Conservation (phyloP, 2,329 filamentous ascomycete species). For the Endocalyx cinctus region DNA sequence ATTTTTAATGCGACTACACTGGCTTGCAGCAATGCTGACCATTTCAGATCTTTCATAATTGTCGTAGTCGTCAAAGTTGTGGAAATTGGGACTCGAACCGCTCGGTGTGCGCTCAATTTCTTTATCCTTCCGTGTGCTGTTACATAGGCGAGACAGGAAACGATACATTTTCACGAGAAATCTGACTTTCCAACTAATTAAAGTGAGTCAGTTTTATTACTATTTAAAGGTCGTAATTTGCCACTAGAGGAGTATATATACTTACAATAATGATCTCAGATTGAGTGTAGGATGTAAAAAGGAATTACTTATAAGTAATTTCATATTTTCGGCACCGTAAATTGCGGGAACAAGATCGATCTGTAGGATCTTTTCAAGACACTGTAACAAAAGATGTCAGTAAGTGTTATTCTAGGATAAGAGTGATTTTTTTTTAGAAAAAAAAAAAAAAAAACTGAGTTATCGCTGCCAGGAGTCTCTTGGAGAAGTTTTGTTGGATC, state of each 20-base stretch:
- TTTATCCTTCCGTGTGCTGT: too few species aligned
- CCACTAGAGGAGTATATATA: background rate
- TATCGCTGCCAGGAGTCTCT: too few species aligned
- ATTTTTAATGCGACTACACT: conserved; percentile 4
- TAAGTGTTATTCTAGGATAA: too few species aligned
- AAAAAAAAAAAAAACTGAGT: too few species aligned
- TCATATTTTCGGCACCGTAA: background rate
- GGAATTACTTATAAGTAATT: conserved; percentile 5
- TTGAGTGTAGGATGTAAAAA: conserved; percentile 6
- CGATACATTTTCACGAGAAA: conserved; percentile 7
- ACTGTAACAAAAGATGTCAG: too few species aligned
- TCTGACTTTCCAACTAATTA: conserved; percentile 8
- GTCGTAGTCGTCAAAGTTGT: background rate
- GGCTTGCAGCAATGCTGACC: conserved; percentile 2
- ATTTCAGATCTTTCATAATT: background rate
- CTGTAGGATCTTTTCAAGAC: conserved; percentile 9
- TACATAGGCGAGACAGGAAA: conserved; percentile 2
- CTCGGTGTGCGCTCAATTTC: too few species aligned
- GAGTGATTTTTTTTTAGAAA: too few species aligned
- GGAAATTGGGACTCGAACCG: background rate
- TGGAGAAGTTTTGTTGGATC: too few species aligned
- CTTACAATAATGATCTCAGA: conserved; percentile 9
- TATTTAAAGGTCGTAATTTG: background rate
- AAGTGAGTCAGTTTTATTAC: background rate
- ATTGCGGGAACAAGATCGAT: conserved; percentile 8